Evolutionary conservation across 345 rosid genomes (phyloP).

Genomic region (Geranium rotundifolium): DNA sequence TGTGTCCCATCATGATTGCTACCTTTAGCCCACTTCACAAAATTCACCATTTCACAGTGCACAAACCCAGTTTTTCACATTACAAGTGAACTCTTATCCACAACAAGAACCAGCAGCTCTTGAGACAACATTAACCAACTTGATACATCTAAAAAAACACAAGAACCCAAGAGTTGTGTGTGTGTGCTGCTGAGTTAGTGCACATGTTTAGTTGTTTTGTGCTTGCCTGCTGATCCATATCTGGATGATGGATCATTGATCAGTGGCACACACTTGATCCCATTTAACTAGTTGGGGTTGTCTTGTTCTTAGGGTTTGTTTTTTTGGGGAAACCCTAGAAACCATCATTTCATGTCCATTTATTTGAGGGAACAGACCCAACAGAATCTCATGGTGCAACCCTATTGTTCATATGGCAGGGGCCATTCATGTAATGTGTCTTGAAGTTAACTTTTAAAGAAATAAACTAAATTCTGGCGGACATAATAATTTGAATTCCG

Average conservation of each 20-base stretch:
- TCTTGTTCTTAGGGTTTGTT: no score
- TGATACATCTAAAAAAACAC: background rate
- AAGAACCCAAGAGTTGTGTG: background rate
- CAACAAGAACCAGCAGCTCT: no score
- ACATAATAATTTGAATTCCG: no score
- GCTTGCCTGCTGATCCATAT: background rate
- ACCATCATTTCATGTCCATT: background rate
- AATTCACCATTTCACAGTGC: no score
- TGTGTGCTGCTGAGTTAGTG: background rate
- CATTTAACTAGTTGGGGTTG: no score
- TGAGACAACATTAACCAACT: background rate
- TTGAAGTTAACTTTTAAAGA: no score
- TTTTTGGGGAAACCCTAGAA: no score
- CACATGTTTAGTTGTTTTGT: background rate
- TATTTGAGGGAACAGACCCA: background rate
- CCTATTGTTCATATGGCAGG: background rate
- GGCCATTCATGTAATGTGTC: no score
- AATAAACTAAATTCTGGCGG: no score
- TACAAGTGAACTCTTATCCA: no score
- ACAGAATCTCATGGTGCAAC: background rate
- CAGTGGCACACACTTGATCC: no score
- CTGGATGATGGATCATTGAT: background rate
- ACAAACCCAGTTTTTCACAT: no score
- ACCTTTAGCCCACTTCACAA: background rate
- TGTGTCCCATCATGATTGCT: background rate